Evolutionary conservation across 495 filamentous ascomycete genomes (phyloP).

Genomic region (Podospora sp.): DNA sequence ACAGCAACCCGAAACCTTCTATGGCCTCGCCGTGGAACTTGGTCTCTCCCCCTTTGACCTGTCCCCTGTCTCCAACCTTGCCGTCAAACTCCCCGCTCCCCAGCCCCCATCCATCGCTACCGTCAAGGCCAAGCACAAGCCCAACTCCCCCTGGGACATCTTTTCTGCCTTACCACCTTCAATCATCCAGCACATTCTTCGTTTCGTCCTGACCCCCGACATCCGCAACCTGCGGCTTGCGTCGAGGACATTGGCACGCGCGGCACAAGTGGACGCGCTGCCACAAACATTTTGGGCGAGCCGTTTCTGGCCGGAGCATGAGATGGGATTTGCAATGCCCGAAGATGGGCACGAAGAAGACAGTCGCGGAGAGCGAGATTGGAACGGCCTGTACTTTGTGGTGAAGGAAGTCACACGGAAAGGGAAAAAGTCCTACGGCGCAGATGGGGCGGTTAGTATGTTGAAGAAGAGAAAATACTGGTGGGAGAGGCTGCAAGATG

Average conservation of each 20-base stretch:
- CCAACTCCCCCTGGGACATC: slow-evolving; percentile 6
- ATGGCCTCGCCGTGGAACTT: slow-evolving; percentile 13
- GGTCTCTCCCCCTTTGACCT: slow-evolving; percentile 4
- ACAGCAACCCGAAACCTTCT: slow-evolving; percentile 6
- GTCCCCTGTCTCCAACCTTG: background rate
- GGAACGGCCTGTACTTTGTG: slow-evolving; percentile 27
- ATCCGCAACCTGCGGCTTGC: slow-evolving; percentile 22
- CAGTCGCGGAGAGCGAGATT: slow-evolving; percentile 12
- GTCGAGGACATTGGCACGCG: slow-evolving; percentile 11
- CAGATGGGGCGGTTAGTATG: background rate
- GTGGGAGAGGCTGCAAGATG: slow-evolving; percentile 19
- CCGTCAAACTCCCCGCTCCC: background rate
- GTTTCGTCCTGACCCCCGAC: slow-evolving; percentile 4
- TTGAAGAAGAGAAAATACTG: slow-evolving; percentile 24
- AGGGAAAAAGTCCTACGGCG: background rate
- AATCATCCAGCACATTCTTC: slow-evolving; percentile 17
- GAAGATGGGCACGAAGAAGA: background rate
- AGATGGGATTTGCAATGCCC: slow-evolving; percentile 27
- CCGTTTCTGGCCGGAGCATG: slow-evolving; percentile 23
- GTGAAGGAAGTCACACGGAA: background rate
- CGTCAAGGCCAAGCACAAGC: background rate
- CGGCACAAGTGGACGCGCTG: slow-evolving; percentile 2
- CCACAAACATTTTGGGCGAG: slow-evolving; percentile 17
- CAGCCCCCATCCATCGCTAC: background rate
- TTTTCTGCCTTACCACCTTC: slow-evolving; percentile 18